A percentile compares a stretch with the other conserved stretches of the same genome.
Conservation (phyloP, 495 filamentous ascomycete species). For the Elaphomyces granulatus region DNA sequence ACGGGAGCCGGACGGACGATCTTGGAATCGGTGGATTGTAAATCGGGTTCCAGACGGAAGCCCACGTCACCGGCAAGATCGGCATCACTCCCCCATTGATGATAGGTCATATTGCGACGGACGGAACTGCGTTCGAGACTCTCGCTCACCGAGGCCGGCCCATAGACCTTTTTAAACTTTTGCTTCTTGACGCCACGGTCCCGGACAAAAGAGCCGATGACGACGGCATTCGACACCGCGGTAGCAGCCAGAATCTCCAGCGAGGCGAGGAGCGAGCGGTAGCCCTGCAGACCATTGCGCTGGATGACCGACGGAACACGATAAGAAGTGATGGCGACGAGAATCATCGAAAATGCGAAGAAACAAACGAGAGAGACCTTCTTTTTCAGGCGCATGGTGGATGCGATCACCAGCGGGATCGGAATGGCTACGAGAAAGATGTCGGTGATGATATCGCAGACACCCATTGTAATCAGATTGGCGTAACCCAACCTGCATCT, state of each 20-base stretch:
- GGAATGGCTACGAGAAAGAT: constrained; percentile 76
- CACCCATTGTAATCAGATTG: constrained; percentile 77
- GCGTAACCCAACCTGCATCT: constrained; percentile 71
- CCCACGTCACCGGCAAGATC: constrained; percentile 62
- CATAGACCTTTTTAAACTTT: constrained; percentile 47
- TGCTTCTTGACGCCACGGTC: constrained; percentile 65
- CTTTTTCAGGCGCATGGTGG: constrained; percentile 51
- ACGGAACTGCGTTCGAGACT: constrained; percentile 36
- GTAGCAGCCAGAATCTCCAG: constrained; percentile 67
- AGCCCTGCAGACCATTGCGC: constrained; percentile 50
- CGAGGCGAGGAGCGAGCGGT: constrained; percentile 61
- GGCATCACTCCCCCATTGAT: constrained; percentile 70
- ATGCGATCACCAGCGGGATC: constrained; percentile 67
- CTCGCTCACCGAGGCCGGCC: constrained; percentile 37
- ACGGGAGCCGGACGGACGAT: constrained; percentile 29
- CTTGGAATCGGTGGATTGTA: constrained; percentile 28
- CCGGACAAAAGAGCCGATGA: constrained; percentile 69
- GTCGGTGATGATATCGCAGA: constrained; percentile 76
- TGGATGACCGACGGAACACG: constrained; percentile 57
- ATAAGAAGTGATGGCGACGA: constrained; percentile 63
- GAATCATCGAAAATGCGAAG: constrained; percentile 66
- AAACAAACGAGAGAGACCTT: constrained; percentile 54
- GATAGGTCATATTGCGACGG: constrained; percentile 37
- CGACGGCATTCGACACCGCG: constrained; percentile 59
- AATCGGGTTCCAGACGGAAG: constrained; percentile 45